Evolutionary conservation across 2,329 filamentous ascomycete genomes (phyloP), one percentile per base, ranked within the genome.

Genomic region (Penicillium concentricum): DNA sequence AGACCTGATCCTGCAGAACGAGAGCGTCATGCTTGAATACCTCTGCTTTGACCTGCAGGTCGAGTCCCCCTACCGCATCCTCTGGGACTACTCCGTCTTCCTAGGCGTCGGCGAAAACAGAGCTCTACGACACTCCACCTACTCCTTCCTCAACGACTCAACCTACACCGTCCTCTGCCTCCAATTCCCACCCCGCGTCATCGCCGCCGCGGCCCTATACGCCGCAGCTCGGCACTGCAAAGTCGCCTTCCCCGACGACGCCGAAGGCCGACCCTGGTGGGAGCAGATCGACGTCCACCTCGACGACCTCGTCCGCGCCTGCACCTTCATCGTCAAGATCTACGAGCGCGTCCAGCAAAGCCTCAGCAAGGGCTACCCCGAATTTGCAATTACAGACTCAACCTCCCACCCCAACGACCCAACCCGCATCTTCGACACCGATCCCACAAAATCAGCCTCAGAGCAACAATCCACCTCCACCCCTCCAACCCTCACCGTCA

Each of bases 31-130:
- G 78, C 83, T 99, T 16, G 94, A 97, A 73, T 86, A 87, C 44
- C 81, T 99, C 18, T 97, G 92, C 58, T 99, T 99, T 73, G 94
- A 99, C 72, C 81, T 99, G 44, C 91, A 92, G 74, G 82, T 97
- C 28, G 90, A 95, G 64, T 90, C 92, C 58, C 93, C 94, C 0
- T 94, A 97, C 73, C 87, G 88, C 57, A 85, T 88, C 57, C 84
- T 97, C 28, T 94, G 91, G 74, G 86, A 93, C 54, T 87, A 92
- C 69, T 83, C 96, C 32, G 85, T 86, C 52, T 87, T 84, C 69
- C 84, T 94, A 59, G 82, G 83, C 24, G 81, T 92, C 46, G 86
- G 90, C 57, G 87, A 93, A 67, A 90, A 95, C 75, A 93, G 93
- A 75, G 79, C 83, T 53, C 77, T 97, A 30, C 85, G 93, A 54